Evolutionary conservation across 805 yeast species (phyloP).

Genomic region (Wickerhamomyces strasburgensis): DNA sequence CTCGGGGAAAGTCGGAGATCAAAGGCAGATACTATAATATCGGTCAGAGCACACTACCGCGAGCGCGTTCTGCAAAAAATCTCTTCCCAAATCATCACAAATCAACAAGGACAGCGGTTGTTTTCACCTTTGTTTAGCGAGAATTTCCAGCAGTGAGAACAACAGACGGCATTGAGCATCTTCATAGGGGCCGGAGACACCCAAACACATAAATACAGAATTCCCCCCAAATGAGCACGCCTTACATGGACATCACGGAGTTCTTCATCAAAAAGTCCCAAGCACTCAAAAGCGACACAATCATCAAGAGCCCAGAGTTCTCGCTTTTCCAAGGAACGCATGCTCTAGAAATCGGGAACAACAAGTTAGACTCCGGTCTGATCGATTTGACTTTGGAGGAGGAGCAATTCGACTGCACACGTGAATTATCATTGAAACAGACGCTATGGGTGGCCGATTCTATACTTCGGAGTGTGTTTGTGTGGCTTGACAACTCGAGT

Average conservation of each 20-base stretch:
- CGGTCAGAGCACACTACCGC: no score
- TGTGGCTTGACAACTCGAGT: conserved; percentile 76
- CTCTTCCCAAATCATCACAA: neutral
- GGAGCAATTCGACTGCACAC: conserved; percentile 38
- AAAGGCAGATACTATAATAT: no score
- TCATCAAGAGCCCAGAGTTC: conserved; percentile 56
- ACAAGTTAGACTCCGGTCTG: conserved; percentile 72
- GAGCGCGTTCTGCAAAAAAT: no score
- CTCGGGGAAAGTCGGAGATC: no score
- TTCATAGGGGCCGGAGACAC: no score
- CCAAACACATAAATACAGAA: conserved; percentile 1
- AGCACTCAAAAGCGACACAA: conserved; percentile 43
- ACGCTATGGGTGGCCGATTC: conserved; percentile 50
- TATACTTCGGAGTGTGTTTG: conserved; percentile 48
- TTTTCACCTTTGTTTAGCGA: no score
- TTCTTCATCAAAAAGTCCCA: conserved; percentile 38
- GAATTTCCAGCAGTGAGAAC: no score
- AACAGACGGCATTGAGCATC: no score
- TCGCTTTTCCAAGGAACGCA: conserved; percentile 79
- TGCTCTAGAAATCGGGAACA: conserved; percentile 74
- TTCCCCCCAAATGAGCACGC: neutral
- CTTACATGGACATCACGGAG: conserved; percentile 49
- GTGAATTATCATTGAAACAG: conserved; percentile 32
- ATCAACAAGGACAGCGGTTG: no score
- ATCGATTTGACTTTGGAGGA: conserved; percentile 44